Percentiles rank a stretch among this genome's conserved stretches.
phyloP scores from a whole-genome alignment of 2,329 filamentous ascomycete species.

The Ceratocystis diversiconidia region DNA sequence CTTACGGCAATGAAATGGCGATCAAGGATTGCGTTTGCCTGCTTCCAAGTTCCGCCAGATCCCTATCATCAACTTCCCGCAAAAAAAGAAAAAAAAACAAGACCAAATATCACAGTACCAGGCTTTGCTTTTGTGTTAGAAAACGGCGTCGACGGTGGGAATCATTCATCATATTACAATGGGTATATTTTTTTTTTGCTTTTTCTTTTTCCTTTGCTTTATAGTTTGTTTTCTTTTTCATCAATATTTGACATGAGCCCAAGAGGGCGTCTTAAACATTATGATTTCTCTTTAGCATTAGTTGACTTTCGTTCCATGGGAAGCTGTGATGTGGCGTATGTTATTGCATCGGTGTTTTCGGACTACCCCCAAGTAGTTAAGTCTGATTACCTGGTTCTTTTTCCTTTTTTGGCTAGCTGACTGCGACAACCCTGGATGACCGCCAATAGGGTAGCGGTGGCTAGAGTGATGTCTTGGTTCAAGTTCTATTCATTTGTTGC shows the following conservation, averaged over 20 bases:
- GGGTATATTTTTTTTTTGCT: background rate
- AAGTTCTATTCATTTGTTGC: too few species aligned
- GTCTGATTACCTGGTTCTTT: too few species aligned
- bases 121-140: conserved; percentile 8
- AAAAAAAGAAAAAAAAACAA: background rate
- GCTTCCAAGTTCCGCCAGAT: too few species aligned
- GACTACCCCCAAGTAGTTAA: background rate
- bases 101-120: background rate
- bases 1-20: background rate
- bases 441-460: too few species aligned
- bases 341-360: background rate
- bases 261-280: background rate
- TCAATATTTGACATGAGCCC: background rate
- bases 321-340: background rate
- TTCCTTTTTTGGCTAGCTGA: too few species aligned
- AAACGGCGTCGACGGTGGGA: conserved; percentile 10
- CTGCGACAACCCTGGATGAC: too few species aligned
- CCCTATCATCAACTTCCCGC: background rate
- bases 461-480: too few species aligned
- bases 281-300: background rate
- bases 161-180: conserved; percentile 2
- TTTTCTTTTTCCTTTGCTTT: conserved; percentile 6
- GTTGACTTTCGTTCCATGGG: background rate
- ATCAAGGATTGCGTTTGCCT: background rate
- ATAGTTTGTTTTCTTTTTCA: background rate